These are phyloP conservation scores for Luvunga scandens DNA, from an alignment of 345 rosid species.

Conservation along the genomic window DNA sequence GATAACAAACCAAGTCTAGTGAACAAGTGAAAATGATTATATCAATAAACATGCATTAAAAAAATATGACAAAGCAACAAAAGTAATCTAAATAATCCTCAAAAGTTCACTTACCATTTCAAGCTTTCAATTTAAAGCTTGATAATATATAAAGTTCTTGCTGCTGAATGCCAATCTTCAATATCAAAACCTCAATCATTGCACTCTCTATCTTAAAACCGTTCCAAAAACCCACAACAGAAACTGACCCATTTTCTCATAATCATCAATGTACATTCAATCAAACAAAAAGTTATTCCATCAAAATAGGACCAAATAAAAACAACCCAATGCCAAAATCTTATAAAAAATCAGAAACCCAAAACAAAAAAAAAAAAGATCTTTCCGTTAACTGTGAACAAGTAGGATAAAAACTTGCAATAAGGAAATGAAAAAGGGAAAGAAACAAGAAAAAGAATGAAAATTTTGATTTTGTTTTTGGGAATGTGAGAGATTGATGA, in stretches of 20 bases:
- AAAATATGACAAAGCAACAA: not conserved
- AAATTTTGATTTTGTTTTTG: constrained; percentile 12
- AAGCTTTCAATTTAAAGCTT: constrained; percentile 20
- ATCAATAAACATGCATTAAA: not conserved
- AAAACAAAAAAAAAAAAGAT: too few species aligned
- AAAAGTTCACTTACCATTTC: constrained; percentile 47
- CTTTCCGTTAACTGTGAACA: not conserved
- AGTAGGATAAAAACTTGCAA: constrained; percentile 18
- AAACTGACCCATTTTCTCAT: constrained; percentile 8
- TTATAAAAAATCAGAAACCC: constrained; percentile 8
- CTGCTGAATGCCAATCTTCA: constrained; percentile 9
- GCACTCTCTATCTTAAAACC: not conserved
- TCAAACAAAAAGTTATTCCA: constrained; percentile 1
- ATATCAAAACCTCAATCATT: constrained; percentile 6
- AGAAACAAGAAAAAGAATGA: constrained; percentile 17
- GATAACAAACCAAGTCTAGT: not conserved
- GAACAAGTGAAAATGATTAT: not conserved
- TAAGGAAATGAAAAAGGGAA: constrained; percentile 9
- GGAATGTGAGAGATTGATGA: constrained; percentile 29
- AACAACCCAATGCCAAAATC: constrained; percentile 17
- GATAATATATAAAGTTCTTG: constrained; percentile 2
- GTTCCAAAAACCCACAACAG: constrained; percentile 2
- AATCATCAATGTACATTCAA: constrained; percentile 4
- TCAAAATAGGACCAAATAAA: constrained; percentile 11
- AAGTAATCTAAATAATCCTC: not conserved